Base-by-base conservation (phyloP, 371 early-diverging fungal species). In the Mortierella sp. region DNA sequence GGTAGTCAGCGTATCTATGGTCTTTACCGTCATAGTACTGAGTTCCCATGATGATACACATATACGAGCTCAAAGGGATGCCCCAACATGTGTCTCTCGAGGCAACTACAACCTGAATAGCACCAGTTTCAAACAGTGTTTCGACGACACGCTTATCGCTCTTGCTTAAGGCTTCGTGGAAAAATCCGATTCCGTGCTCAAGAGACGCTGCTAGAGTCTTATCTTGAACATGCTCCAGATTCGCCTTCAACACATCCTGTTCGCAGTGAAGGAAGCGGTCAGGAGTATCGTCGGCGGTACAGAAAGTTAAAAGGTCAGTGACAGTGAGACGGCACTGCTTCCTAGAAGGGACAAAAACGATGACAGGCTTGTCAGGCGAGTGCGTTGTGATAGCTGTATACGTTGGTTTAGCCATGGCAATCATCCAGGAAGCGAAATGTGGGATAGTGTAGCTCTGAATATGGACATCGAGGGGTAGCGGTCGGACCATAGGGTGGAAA, bases 11-110 rank as follows among this genome's bases (percentile, higher is more conserved):
- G 87, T 99, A 98, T 11, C 97, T 92, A 83, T 97, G 97, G 79
- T 96, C 96, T 83, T 94, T 93, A 45, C 97, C 98, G 68, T 95
- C 90, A 86, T 92, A 99, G 84, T 92, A 95, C 85, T 97, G 97
- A 2, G 98, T 96, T 26, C 99, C 99, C 97, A 97, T 98, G 22
- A 99, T 88, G 5, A 98, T 90, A 9, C 97, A 97, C 76, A 96
- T 89, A 69, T 94, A 93, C 30, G 94, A 88, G 61, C 87, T 89
- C 74, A 97, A 80, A 45, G 90, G 89, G 75, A 98, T 84, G 12
- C 93, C 92, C 98, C 98, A 98, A 85, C 95, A 96, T 0, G 95
- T 93, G 70, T 96, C 96, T 45, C 94, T 90, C 60, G 95, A 93
- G 0, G 97, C 96, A 49, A 99, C 93, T 18, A 99, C 84, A 0